Evolutionary conservation across 331 rosid species (phyloP).

Genomic region (Cydonia oblonga): DNA sequence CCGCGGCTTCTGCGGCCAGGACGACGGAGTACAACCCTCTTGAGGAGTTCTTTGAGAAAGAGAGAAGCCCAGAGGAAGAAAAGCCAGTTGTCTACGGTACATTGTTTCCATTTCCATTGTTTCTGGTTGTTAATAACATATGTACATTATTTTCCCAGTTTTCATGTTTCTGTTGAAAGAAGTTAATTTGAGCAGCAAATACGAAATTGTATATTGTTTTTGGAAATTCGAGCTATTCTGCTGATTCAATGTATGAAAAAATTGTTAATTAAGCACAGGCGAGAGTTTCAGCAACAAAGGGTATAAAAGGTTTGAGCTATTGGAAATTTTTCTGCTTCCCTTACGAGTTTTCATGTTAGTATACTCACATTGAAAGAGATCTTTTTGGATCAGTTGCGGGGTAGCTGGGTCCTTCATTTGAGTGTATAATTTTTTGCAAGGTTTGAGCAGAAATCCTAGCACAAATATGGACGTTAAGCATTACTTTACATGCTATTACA

Average conservation of each 20-base stretch:
- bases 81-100: slow-evolving; percentile 78
- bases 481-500: neutral
- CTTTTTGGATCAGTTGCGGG: neutral
- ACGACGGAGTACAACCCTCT: slow-evolving; percentile 47
- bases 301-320: no score
- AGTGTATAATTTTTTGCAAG: neutral
- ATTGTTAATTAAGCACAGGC: neutral
- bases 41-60: slow-evolving; percentile 65
- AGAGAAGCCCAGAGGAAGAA: slow-evolving; percentile 52
- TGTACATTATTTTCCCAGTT: neutral
- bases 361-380: neutral
- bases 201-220: no score
- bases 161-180: neutral
- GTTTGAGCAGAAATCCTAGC: neutral
- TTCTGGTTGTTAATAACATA: neutral
- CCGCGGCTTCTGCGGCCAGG: slow-evolving; percentile 31
- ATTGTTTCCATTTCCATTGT: neutral
- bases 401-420: neutral
- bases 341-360: neutral
- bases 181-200: neutral
- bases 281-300: no score
- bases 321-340: neutral
- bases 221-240: neutral
- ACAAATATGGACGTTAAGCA: neutral
- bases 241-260: neutral